Conservation (phyloP, 2,329 filamentous ascomycete genomes). For the Berkeleyomyces rouxiae region DNA sequence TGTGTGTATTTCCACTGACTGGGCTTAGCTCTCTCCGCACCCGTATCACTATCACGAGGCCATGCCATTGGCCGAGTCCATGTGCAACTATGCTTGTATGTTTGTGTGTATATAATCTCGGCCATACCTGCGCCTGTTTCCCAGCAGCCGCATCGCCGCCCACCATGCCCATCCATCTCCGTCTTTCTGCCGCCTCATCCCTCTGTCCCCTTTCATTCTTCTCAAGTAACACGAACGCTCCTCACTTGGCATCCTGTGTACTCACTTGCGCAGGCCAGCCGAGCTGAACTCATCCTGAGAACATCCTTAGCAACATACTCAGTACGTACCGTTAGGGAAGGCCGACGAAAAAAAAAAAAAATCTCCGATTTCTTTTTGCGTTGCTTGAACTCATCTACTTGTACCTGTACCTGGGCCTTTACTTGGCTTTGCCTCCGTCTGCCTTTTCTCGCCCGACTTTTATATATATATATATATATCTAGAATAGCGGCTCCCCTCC, state of each 20-base stretch:
- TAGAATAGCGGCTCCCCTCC: neutral
- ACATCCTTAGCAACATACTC: neutral
- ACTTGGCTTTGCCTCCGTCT: neutral
- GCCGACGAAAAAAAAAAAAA: neutral
- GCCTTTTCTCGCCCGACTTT: neutral
- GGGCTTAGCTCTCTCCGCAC: neutral
- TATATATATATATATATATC: neutral
- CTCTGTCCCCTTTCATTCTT: neutral
- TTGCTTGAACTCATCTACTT: neutral
- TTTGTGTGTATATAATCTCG: neutral
- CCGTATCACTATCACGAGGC: neutral
- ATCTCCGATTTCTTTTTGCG: neutral
- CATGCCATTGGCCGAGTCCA: too few relatives aligned
- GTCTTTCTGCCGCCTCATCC: neutral
- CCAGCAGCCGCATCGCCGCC: neutral
- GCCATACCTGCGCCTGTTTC: neutral
- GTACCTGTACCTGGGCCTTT: neutral
- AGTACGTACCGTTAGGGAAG: neutral
- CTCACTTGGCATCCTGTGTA: neutral
- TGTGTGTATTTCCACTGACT: too few relatives aligned
- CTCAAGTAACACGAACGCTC: neutral
- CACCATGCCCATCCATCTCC: neutral
- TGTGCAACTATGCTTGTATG: neutral
- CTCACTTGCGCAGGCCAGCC: neutral
- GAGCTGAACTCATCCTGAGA: slow-evolving; percentile 1